Percentiles rank a stretch among this genome's conserved stretches.
Conservation (phyloP, 768 basidiomycete genomes). For the Lactifluus hygrophoroides region DNA sequence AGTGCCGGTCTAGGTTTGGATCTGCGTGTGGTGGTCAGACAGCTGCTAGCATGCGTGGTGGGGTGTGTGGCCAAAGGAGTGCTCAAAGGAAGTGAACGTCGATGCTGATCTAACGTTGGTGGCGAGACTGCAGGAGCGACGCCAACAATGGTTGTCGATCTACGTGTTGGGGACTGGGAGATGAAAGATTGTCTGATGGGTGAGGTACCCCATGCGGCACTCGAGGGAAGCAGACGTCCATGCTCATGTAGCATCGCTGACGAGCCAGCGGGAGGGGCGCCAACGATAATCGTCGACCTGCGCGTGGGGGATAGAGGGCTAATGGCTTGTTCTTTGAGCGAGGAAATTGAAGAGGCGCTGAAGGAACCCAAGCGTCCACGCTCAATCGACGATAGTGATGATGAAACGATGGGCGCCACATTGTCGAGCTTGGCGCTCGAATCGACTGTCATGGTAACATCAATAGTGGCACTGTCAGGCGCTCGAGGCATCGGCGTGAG, state of each 20-base stretch:
- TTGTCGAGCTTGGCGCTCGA: background rate
- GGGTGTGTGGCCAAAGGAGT: background rate
- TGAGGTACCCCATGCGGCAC: background rate
- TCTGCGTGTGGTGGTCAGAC: background rate
- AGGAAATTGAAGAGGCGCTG: background rate
- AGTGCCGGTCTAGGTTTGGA: background rate
- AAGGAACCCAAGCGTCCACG: background rate
- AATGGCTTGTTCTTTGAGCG: background rate
- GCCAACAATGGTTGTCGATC: background rate
- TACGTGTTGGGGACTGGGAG: background rate
- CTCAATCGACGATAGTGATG: background rate
- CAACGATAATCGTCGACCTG: background rate
- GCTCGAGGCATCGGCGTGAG: background rate
- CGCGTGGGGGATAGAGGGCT: background rate
- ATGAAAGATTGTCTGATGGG: background rate
- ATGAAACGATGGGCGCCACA: background rate
- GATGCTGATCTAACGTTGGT: background rate
- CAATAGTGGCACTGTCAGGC: background rate
- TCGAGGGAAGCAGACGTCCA: background rate
- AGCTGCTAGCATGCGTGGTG: background rate
- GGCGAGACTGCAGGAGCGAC: background rate
- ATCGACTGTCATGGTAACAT: background rate
- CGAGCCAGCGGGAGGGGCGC: background rate
- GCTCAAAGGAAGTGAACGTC: background rate
- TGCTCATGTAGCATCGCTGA: background rate